Evolutionary conservation across 345 rosid species (phyloP).

Genomic region (Hirschfeldia incana): DNA sequence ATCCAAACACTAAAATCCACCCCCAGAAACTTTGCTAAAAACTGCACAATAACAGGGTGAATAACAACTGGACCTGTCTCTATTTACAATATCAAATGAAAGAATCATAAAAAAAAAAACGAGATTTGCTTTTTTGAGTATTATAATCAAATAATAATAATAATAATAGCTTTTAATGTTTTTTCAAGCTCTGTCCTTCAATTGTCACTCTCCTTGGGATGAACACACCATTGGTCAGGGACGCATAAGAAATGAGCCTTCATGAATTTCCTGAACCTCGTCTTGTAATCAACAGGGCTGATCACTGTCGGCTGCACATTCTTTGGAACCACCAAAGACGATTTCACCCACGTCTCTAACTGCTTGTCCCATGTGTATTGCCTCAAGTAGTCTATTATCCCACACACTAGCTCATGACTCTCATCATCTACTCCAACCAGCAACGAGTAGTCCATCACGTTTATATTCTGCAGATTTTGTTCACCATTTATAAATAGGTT

Average conservation of each 20-base stretch:
- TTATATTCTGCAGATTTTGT: slow-evolving; percentile 59
- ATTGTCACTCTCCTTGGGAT: slow-evolving; percentile 12
- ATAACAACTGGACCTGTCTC: slow-evolving; percentile 23
- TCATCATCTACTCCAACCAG: slow-evolving; percentile 83
- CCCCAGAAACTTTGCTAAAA: slow-evolving; percentile 69
- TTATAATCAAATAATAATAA: neutral
- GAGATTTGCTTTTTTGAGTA: neutral
- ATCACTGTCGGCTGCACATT: slow-evolving; percentile 83
- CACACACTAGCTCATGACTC: slow-evolving; percentile 79
- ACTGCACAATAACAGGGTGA: slow-evolving; percentile 53
- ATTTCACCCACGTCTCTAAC: slow-evolving; percentile 95
- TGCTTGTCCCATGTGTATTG: slow-evolving; percentile 99
- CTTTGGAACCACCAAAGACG: slow-evolving; percentile 82
- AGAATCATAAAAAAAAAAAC: slow-evolving; percentile 21
- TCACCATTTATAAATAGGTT: neutral
- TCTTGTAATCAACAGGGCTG: slow-evolving; percentile 90
- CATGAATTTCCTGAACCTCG: slow-evolving; percentile 92
- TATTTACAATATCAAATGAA: slow-evolving; percentile 41
- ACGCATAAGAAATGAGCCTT: slow-evolving; percentile 79
- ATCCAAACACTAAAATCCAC: slow-evolving; percentile 24
- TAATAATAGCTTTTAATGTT: neutral
- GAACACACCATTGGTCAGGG: slow-evolving; percentile 87
- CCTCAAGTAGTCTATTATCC: slow-evolving; percentile 93
- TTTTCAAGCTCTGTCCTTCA: neutral
- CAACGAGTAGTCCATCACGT: slow-evolving; percentile 96